Evolutionary conservation across 306 rosid species (phyloP).

Genomic region (Begonia loranthoides): DNA sequence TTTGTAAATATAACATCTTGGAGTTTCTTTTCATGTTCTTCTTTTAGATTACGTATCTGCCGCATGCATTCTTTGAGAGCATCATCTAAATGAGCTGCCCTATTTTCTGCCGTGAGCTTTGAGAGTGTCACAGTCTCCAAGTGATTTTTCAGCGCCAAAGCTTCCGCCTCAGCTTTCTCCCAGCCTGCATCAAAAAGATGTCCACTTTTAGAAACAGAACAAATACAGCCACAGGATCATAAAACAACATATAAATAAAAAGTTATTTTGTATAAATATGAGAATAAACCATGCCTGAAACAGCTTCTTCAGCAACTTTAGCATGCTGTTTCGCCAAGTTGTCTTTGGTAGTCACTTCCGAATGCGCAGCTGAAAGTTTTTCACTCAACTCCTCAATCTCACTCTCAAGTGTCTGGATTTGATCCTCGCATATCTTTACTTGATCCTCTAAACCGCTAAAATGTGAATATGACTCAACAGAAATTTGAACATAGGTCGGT

Average conservation of each 20-base stretch:
- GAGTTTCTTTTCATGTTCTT: slow-evolving; percentile 82
- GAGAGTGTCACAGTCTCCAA: slow-evolving; percentile 77
- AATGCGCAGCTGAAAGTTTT: slow-evolving; percentile 52
- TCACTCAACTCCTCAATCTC: slow-evolving; percentile 61
- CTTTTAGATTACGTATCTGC: slow-evolving; percentile 89
- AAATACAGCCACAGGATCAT: no score
- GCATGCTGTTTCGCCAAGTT: slow-evolving; percentile 84
- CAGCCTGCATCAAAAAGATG: slow-evolving; percentile 41
- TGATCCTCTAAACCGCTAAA: slow-evolving; percentile 75
- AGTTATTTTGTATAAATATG: no score
- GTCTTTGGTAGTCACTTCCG: slow-evolving; percentile 83
- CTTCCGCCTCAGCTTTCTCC: slow-evolving; percentile 99
- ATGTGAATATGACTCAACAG: slow-evolving; percentile 81
- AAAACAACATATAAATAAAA: no score
- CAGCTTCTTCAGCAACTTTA: slow-evolving; percentile 98
- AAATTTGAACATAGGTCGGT: slow-evolving; percentile 69
- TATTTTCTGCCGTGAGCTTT: slow-evolving; percentile 84
- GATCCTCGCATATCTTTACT: slow-evolving; percentile 61
- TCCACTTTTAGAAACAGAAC: no score
- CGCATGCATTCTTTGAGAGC: slow-evolving; percentile 98
- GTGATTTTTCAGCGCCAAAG: slow-evolving; percentile 76
- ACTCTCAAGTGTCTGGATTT: slow-evolving; percentile 56
- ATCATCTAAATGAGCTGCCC: slow-evolving; percentile 85
- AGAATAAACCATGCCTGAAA: slow-evolving; percentile 46
- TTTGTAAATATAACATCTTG: slow-evolving; percentile 68